Base-by-base conservation (phyloP, 139 green algal species). In the Desmodesmus armatus region DNA sequence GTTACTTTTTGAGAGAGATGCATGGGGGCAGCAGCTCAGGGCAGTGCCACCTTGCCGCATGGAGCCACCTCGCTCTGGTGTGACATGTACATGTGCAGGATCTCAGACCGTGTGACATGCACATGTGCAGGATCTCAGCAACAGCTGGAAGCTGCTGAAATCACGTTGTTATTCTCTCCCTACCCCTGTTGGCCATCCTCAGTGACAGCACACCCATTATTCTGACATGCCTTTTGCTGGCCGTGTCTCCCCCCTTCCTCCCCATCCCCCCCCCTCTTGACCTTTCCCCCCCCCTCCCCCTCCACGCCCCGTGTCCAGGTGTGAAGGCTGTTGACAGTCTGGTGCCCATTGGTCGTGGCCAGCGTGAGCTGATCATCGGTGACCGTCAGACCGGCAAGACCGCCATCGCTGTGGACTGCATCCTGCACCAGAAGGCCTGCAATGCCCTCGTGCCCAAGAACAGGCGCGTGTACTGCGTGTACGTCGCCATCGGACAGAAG, bases 361-460 rank as follows among this genome's bases (percentile, higher is more conserved):
- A 98, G 90, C 94, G 95, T 84, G 94, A 98, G 89, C 82, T 98
- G 63, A 97, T 98, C 87, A 98, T 98, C 87, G 95, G 95, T 33
- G 95, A 98, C 89, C 92, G 95, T 76, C 95, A 93, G 91, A 98
- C 95, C n/a, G 95, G 95, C 75, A 98, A 98, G 90, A 98, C 95
- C 31, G 95, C 95, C 69, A 95, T 98, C 66, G 95, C 95, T 21
- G 90, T 98, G 55, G 96, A 98, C 85, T 93, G 91, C 85, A 97
- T 98, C 75, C 85, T 97, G 70, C 90, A 97, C 91, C 94, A 95
- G 89, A 91, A 93, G 88, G 73, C 71, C 19, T 88, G 65, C 65
- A 92, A 92, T 60, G 85, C 82, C 55, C 74, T 78, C 17, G 49
- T 63, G 39, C 43, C 35, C 73, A 95, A 91, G 93, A 94, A 92